phyloP scores from a whole-genome alignment of 805 yeast species.

The Wickerhamiella qilinensis region DNA sequence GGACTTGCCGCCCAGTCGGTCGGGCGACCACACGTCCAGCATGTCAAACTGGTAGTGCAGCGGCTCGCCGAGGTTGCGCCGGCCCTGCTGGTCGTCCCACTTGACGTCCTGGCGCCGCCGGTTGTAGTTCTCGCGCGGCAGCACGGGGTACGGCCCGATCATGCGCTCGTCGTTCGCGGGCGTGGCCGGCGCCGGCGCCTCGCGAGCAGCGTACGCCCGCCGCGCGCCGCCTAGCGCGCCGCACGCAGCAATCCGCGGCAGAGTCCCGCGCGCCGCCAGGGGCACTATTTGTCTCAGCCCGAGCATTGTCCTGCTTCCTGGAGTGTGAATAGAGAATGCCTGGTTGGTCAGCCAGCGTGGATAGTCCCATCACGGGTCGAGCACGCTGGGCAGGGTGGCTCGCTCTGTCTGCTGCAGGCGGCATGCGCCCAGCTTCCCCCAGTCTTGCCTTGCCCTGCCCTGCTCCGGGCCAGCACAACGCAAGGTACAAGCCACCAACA shows the following conservation, averaged over 20 bases:
- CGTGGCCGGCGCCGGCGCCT: background rate
- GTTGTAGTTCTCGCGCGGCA: constrained; percentile 44
- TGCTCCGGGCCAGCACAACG: too few relatives aligned
- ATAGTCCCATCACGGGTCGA: too few relatives aligned
- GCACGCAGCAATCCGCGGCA: background rate
- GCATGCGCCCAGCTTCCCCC: too few relatives aligned
- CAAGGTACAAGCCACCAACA: too few relatives aligned
- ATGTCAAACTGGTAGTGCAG: constrained; percentile 55
- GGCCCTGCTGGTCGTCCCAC: constrained; percentile 67
- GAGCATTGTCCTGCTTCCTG: background rate
- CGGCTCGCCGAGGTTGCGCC: constrained; percentile 65
- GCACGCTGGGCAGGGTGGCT: too few relatives aligned
- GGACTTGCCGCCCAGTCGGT: constrained; percentile 42
- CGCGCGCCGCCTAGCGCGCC: background rate
- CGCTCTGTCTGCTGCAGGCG: too few relatives aligned
- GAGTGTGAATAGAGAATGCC: background rate
- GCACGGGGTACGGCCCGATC: constrained; percentile 34
- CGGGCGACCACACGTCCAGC: constrained; percentile 79
- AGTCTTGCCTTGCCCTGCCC: too few relatives aligned
- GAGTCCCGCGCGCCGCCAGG: background rate
- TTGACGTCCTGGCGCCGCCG: constrained; percentile 52
- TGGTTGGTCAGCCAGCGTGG: background rate
- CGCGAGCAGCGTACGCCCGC: background rate
- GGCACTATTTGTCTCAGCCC: background rate
- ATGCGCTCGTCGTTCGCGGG: constrained; percentile 13